Evolutionary conservation across 495 filamentous ascomycete species (phyloP).

Genomic region (Penicillium mononematosum): DNA sequence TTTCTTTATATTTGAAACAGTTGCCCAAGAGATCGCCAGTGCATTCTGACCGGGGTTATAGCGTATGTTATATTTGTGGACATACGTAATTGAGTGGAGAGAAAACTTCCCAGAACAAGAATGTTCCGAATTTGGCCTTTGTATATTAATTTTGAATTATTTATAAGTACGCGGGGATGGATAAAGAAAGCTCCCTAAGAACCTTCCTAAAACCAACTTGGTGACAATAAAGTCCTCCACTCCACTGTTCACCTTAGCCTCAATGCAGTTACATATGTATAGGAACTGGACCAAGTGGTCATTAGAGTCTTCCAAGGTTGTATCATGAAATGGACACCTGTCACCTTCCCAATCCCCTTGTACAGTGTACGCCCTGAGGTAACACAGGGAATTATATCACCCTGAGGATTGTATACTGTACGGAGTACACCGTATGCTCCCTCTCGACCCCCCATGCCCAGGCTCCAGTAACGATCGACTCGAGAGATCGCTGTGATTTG

Average conservation of each 20-base stretch:
- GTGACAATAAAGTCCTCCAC: not conserved
- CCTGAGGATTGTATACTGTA: not conserved
- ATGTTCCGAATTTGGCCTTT: not conserved
- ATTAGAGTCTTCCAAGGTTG: not conserved
- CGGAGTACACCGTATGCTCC: not conserved
- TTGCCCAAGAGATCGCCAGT: not conserved
- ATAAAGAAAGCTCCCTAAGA: not conserved
- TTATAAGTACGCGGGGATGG: not conserved
- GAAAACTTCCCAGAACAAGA: not conserved
- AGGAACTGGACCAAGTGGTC: not conserved
- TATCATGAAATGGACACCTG: not conserved
- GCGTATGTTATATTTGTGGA: not conserved
- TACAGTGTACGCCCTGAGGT: not conserved
- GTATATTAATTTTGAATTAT: not conserved
- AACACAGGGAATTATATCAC: not conserved
- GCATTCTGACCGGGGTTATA: not conserved
- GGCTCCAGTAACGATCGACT: not conserved
- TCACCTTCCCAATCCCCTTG: not conserved
- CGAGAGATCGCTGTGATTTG: constrained; percentile 4
- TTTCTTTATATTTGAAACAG: constrained; percentile 5
- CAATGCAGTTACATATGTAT: not conserved
- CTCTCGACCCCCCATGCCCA: not conserved
- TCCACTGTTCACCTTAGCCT: not conserved
- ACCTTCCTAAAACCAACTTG: not conserved
- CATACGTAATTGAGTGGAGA: constrained; percentile 12